A percentile compares a stretch with the other conserved stretches of the same genome.
phyloP scores from a whole-genome alignment of 345 rosid species.

The Dovyalis caffra region DNA sequence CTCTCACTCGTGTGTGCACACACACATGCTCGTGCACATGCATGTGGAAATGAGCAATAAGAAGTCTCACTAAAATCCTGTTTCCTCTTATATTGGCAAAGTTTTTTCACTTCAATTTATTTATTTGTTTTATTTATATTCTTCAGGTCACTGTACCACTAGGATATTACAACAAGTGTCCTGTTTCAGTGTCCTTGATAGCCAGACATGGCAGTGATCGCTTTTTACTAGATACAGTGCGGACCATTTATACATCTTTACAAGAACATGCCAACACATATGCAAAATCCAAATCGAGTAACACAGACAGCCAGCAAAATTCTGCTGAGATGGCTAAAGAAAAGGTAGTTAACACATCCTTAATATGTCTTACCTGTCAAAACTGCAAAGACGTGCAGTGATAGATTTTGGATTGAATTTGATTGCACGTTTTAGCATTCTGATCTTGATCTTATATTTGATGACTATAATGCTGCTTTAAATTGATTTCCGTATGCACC shows the following conservation, averaged over 20 bases:
- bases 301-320: slow-evolving; percentile 43
- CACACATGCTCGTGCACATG: not conserved
- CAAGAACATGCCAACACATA: slow-evolving; percentile 61
- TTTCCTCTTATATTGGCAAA: not conserved
- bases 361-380: not conserved
- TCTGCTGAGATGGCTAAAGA: slow-evolving; percentile 89
- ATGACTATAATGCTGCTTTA: not conserved
- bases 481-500: not conserved
- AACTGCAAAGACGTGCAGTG: not conserved
- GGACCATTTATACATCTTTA: slow-evolving; percentile 58
- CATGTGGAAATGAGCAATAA: not conserved
- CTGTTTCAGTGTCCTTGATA: slow-evolving; percentile 78
- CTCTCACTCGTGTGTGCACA: no score
- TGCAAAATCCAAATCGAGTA: slow-evolving; percentile 49
- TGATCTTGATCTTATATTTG: not conserved
- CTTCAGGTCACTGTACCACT: slow-evolving; percentile 72
- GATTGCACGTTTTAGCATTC: not conserved
- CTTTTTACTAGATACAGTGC: slow-evolving; percentile 74
- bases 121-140: slow-evolving; percentile 18
- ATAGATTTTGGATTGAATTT: slow-evolving; percentile 8
- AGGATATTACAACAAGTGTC: slow-evolving; percentile 66
- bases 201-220: slow-evolving; percentile 87
- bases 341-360: slow-evolving; percentile 46
- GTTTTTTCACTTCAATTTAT: not conserved
- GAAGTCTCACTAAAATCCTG: not conserved